These are phyloP conservation scores for Chenopodium formosanum DNA, from an alignment of 148 eudicot species.

Conservation along the genomic window DNA sequence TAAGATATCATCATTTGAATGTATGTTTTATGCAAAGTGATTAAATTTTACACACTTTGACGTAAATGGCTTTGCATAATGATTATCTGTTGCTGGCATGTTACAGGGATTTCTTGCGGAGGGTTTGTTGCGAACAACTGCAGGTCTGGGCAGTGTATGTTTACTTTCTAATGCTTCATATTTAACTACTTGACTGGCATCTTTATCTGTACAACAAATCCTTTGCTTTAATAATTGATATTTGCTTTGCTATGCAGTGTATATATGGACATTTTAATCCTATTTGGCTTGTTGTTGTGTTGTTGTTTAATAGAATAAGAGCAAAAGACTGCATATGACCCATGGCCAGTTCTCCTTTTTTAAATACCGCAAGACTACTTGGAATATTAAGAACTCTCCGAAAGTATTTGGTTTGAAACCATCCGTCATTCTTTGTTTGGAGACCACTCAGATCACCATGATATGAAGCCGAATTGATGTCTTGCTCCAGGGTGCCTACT, in stretches of 20 bases:
- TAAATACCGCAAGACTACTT: not conserved
- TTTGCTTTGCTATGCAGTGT: too few species aligned
- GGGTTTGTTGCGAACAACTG: constrained; percentile 89
- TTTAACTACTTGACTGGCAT: not conserved
- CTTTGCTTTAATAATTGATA: not conserved
- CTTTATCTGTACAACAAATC: not conserved
- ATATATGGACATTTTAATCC: not conserved
- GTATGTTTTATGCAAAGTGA: not conserved
- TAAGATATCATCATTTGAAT: too few species aligned
- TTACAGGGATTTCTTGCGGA: constrained; percentile 92
- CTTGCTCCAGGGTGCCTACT: not conserved
- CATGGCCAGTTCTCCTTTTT: constrained; percentile 1
- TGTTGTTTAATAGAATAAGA: not conserved
- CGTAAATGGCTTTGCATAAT: not conserved
- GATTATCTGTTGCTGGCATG: constrained; percentile 19
- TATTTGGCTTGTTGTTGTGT: not conserved
- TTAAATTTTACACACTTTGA: not conserved
- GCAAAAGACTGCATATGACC: not conserved
- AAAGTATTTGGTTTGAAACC: not conserved
- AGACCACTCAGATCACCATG: not conserved
- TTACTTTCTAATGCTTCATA: not conserved
- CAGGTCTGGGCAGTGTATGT: constrained; percentile 98
- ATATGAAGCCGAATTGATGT: not conserved
- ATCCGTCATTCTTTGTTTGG: not conserved
- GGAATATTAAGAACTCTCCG: not conserved